These are phyloP conservation scores for Moricandia moricandioides DNA, from an alignment of 345 rosid species.

Conservation along the genomic window DNA sequence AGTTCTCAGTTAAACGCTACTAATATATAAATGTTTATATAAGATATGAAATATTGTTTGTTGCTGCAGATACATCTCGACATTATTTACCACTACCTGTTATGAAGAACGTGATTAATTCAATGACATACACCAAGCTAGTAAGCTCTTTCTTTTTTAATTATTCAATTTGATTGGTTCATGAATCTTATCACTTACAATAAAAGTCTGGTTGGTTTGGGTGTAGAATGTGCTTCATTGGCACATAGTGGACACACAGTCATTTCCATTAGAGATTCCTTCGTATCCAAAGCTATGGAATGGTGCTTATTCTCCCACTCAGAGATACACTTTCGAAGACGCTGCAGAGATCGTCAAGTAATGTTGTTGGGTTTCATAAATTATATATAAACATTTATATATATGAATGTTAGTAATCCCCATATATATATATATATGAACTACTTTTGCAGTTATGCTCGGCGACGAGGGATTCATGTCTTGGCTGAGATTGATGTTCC, in stretches of 20 bases:
- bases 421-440: background rate
- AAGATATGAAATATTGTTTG: background rate
- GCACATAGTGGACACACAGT: conserved; percentile 72
- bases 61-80: conserved; percentile 66
- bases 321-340: conserved; percentile 57
- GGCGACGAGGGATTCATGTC: conserved; percentile 55
- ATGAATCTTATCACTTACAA: background rate
- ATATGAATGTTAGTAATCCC: background rate
- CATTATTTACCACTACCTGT: conserved; percentile 60
- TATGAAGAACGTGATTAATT: conserved; percentile 67
- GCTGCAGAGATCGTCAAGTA: conserved; percentile 60
- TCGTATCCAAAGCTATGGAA: conserved; percentile 76
- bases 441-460: conserved; percentile 43
- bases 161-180: background rate
- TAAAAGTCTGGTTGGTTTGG: background rate
- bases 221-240: conserved; percentile 72
- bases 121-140: conserved; percentile 71
- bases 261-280: conserved; percentile 72
- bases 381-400: background rate
- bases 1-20: background rate
- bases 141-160: conserved; percentile 37
- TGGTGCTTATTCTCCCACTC: conserved; percentile 58
- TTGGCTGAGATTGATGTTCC: conserved; percentile 80
- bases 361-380: background rate
- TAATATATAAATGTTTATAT: no score